Evolutionary conservation across 2,329 filamentous ascomycete species (phyloP).

Genomic region (Graphilbum ipis-grandicollis): DNA sequence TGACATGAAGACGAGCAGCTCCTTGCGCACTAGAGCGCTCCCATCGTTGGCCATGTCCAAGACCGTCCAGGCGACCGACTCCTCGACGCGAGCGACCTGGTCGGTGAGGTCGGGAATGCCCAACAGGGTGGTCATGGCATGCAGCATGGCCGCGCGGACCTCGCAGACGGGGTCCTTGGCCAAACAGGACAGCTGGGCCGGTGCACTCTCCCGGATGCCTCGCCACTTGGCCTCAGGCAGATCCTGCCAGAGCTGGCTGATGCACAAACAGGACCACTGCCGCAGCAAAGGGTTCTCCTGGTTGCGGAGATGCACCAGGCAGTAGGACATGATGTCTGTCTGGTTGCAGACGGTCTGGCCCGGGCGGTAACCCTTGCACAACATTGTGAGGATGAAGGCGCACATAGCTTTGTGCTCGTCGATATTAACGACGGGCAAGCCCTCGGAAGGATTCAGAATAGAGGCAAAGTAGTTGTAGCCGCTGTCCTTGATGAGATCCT

Average conservation of each 20-base stretch:
- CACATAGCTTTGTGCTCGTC: conserved; percentile 98
- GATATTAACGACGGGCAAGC: conserved; percentile 69
- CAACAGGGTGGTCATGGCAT: conserved; percentile 85
- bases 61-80: conserved; percentile 75
- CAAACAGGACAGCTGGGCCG: conserved; percentile 61
- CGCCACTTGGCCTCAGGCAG: conserved; percentile 89
- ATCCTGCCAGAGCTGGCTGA: conserved; percentile 88
- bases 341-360: conserved; percentile 85
- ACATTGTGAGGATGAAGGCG: conserved; percentile 91
- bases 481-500: conserved; percentile 88
- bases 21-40: conserved; percentile 83
- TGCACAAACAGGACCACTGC: conserved; percentile 90
- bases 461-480: conserved; percentile 94
- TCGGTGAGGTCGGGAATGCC: conserved; percentile 86
- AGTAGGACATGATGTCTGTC: conserved; percentile 78
- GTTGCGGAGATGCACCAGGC: conserved; percentile 67
- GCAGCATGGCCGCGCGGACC: conserved; percentile 81
- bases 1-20: conserved; percentile 85
- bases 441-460: conserved; percentile 71
- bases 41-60: conserved; percentile 88
- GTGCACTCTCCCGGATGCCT: conserved; percentile 78
- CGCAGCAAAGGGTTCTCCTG: conserved; percentile 74
- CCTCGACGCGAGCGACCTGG: conserved; percentile 79
- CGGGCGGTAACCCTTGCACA: conserved; percentile 86
- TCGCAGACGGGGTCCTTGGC: conserved; percentile 79